These are phyloP conservation scores for Rhodotorula sphaerocarpa DNA, from an alignment of 768 basidiomycete species.

Conservation along the genomic window DNA sequence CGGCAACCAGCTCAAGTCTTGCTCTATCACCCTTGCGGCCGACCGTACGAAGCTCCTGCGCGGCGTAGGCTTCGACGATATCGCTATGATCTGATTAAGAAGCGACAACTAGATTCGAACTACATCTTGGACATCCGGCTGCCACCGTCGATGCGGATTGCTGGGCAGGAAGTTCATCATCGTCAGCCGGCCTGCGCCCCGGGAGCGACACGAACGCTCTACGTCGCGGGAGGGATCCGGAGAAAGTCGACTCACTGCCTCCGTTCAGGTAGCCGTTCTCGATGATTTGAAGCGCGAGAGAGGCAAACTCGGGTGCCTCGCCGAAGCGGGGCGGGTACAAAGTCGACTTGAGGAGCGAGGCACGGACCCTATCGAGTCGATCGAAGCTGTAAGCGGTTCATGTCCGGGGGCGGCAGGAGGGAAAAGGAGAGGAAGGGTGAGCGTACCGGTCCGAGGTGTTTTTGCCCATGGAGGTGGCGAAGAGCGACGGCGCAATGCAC, in stretches of 20 bases:
- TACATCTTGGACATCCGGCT: constrained; percentile 31
- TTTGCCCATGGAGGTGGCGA: constrained; percentile 47
- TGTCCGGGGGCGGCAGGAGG: background rate
- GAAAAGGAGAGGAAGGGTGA: background rate
- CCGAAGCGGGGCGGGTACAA: constrained; percentile 50
- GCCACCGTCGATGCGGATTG: constrained; percentile 30
- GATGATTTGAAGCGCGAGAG: constrained; percentile 51
- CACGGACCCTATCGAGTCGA: background rate
- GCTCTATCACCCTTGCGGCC: no score
- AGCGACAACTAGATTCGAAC: no score
- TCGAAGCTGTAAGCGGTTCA: background rate
- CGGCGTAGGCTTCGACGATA: no score
- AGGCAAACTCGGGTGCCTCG: constrained; percentile 50
- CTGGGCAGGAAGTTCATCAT: background rate
- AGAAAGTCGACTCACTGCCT: constrained; percentile 8
- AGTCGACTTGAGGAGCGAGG: constrained; percentile 22
- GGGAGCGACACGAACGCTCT: no score
- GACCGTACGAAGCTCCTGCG: no score
- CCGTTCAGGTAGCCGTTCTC: constrained; percentile 55
- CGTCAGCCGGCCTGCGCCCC: background rate
- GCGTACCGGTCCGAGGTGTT: constrained; percentile 40
- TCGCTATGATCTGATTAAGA: no score
- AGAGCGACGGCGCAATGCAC: constrained; percentile 54
- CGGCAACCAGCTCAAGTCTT: no score
- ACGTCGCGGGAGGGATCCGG: no score